phyloP scores from a whole-genome alignment of 345 rosid genomes.

The Salix arbutifolia region DNA sequence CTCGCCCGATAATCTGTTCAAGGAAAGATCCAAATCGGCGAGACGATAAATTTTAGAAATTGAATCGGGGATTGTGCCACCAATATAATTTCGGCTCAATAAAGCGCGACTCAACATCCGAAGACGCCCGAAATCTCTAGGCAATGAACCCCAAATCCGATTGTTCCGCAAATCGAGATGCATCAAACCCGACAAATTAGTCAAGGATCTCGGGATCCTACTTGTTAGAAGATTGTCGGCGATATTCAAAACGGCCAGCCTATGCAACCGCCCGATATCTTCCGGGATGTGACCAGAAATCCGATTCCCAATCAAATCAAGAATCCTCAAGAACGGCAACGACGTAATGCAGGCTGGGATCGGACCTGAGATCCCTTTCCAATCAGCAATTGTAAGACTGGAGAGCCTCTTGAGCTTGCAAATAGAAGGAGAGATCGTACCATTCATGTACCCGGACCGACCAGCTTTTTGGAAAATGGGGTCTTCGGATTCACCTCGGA shows the following conservation, averaged over 20 bases:
- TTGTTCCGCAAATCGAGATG: conserved; percentile 78
- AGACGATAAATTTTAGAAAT: conserved; percentile 64
- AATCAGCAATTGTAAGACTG: conserved; percentile 66
- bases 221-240: conserved; percentile 76
- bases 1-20: conserved; percentile 51
- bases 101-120: conserved; percentile 73
- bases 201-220: conserved; percentile 53
- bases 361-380: conserved; percentile 84
- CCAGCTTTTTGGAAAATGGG: conserved; percentile 62
- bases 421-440: conserved; percentile 53
- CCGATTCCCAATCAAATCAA: conserved; percentile 72
- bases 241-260: conserved; percentile 66
- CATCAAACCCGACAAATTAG: conserved; percentile 66
- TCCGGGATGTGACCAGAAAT: conserved; percentile 58
- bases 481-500: conserved; percentile 87
- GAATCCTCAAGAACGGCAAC: conserved; percentile 60
- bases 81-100: conserved; percentile 53
- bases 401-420: conserved; percentile 65
- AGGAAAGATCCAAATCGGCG: conserved; percentile 76
- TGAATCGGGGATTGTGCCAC: conserved; percentile 59
- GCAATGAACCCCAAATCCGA: conserved; percentile 51
- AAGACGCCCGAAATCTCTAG: conserved; percentile 51
- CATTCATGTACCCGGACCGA: conserved; percentile 78
- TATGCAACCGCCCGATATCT: conserved; percentile 52
- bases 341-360: conserved; percentile 62